Percentiles rank a stretch among this genome's conserved stretches.
Evolutionary conservation across 305 asterid species (phyloP).

Genomic region (Rubia tinctorum): DNA sequence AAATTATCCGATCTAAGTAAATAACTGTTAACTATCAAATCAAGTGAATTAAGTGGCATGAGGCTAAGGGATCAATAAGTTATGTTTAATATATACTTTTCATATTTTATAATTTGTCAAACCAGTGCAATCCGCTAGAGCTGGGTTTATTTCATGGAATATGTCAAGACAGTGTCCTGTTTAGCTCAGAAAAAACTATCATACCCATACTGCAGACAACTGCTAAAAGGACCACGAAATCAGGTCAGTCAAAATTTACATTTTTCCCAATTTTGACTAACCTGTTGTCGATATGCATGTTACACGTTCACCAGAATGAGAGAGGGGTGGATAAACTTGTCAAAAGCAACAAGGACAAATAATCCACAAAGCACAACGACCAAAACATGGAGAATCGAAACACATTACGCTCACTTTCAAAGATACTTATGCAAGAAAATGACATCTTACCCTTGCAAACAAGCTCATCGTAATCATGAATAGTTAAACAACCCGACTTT

Average conservation of each 20-base stretch:
- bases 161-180: neutral
- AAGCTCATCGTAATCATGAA: conserved; percentile 81
- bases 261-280: neutral
- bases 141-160: neutral
- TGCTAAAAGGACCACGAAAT: neutral
- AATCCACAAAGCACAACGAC: neutral
- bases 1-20: neutral
- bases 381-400: neutral
- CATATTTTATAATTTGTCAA: neutral
- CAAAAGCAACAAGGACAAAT: neutral
- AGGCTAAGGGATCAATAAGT: neutral
- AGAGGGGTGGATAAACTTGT: neutral
- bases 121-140: neutral
- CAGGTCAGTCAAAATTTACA: neutral
- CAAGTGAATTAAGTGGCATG: neutral
- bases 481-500: conserved; percentile 83
- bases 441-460: conserved; percentile 52
- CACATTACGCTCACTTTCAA: neutral
- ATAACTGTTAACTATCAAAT: neutral
- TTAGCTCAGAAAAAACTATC: neutral
- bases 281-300: neutral
- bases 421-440: conserved; percentile 5
- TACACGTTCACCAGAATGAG: neutral
- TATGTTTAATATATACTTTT: neutral
- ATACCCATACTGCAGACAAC: neutral